Evolutionary conservation across 257 asterid species (phyloP), one percentile per base, ranked within the genome.

Genomic region (Rubia yunnanensis): DNA sequence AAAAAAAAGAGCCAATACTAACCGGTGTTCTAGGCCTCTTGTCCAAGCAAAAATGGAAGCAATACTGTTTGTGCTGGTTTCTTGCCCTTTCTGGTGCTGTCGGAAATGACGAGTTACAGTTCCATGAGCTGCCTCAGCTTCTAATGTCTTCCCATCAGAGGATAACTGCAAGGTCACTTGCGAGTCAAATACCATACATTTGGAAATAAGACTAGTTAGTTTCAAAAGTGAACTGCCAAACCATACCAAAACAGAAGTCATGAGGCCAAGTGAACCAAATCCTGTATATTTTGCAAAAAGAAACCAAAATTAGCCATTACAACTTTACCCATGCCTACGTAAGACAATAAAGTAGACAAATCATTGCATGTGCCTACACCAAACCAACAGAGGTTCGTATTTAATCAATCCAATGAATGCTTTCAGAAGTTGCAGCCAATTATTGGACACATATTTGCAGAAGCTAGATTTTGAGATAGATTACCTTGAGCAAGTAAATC

Each of bases 41-140:
- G 95, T 78, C 98, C 98, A 91, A 58, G 98, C 98, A 83, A 91
- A 91, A 72, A 91, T 91, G 49, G 98, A 91, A 65, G 98, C 96
- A 55, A 91, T 85, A 70, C 98, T 91, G 56, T 91, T 91, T 63
- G 96, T 91, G 80, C 96, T 86, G 70, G 98, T 91, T 81, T 91
- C 96, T 77, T 86, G 95, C 60, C 96, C 96, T 85, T 86, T 91
- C 57, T 91, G 88, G 65, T 91, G 88, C 78, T 79, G 81, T 72
- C 98, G 80, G 73, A 85, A 91, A 81, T 91, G 98, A 36, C 95
- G 96, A 57, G 92, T 85, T 32, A 91, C 98, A 49, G 98, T 91
- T 65, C 98, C 98, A 80, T 91, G 98, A 78, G 98, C 98, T 65
- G 96, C 98, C 86, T 91, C 98, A 49, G 98, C 89, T 81, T 88